Conservation (phyloP, 2,329 filamentous ascomycete species). For the Fusarium dlaminii region DNA sequence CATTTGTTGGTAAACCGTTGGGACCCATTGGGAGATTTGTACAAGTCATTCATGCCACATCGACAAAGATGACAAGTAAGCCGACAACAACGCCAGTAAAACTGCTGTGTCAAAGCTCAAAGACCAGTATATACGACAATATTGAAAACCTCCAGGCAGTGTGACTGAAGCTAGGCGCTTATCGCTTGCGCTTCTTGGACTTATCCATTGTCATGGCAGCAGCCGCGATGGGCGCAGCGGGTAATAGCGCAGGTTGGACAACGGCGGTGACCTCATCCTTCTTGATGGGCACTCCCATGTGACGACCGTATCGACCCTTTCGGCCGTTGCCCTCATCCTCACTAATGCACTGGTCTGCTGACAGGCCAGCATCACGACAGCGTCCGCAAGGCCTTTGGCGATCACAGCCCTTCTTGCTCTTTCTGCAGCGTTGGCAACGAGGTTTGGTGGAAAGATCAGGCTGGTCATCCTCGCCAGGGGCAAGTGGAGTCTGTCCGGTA, state of each 20-base stretch:
- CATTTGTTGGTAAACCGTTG: conserved; percentile 4
- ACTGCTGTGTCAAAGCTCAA: conserved; percentile 10
- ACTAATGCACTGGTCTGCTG: conserved; percentile 92
- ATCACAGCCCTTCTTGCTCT: conserved; percentile 99
- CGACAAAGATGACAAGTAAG: conserved; percentile 16
- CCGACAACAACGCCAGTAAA: conserved; percentile 22
- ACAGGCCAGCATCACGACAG: conserved; percentile 95
- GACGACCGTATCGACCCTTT: conserved; percentile 87
- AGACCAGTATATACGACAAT: conserved; percentile 22
- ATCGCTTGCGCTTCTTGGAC: conserved; percentile 71
- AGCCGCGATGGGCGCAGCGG: conserved; percentile 56
- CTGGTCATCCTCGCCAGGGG: conserved; percentile 81
- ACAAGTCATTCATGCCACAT: conserved; percentile 18
- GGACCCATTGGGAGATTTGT: conserved; percentile 12
- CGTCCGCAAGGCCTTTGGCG: conserved; percentile 93
- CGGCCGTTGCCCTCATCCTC: conserved; percentile 98
- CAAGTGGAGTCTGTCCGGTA: conserved; percentile 55
- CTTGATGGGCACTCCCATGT: conserved; percentile 74
- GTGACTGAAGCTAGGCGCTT: conserved; percentile 26
- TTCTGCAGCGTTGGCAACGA: conserved; percentile 96
- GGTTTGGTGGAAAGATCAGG: conserved; percentile 95
- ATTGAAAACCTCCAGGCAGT: conserved; percentile 1
- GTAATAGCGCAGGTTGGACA: conserved; percentile 52
- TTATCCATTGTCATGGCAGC: conserved; percentile 57
- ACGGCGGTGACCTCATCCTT: conserved; percentile 60